phyloP scores from a whole-genome alignment of 192 early-diverging fungal species.

The Backusella circina region DNA sequence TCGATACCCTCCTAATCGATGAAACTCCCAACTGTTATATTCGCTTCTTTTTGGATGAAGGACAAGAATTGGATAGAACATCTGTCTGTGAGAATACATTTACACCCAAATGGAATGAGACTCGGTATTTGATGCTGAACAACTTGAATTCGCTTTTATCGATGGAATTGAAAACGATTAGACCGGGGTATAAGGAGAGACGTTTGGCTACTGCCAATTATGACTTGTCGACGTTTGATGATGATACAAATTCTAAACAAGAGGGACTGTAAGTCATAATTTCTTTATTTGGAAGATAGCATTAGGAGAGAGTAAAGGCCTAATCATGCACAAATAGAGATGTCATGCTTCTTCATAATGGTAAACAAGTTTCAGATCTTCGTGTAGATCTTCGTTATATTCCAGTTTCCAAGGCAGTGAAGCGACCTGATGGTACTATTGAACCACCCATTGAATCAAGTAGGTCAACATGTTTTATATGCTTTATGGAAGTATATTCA shows the following conservation, averaged over 20 bases:
- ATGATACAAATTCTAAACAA: slow-evolving; percentile 1
- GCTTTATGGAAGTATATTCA: background rate
- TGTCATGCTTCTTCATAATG: slow-evolving; percentile 17
- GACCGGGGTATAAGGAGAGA: slow-evolving; percentile 16
- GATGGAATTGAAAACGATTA: slow-evolving; percentile 13
- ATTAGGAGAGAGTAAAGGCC: background rate
- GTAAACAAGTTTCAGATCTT: slow-evolving; percentile 29
- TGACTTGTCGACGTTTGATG: slow-evolving; percentile 9
- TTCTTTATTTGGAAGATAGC: background rate
- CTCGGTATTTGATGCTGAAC: slow-evolving; percentile 19
- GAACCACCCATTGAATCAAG: slow-evolving; percentile 48
- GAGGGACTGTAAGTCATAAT: slow-evolving; percentile 27
- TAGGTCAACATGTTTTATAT: slow-evolving; percentile 10
- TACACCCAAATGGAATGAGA: slow-evolving; percentile 29
- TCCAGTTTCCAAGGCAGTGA: slow-evolving; percentile 34
- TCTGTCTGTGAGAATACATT: slow-evolving; percentile 6
- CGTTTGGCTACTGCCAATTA: slow-evolving; percentile 18
- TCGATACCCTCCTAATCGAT: background rate
- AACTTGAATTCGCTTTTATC: slow-evolving; percentile 13
- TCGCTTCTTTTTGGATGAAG: slow-evolving; percentile 27
- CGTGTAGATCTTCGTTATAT: slow-evolving; percentile 34
- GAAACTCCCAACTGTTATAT: slow-evolving; percentile 15
- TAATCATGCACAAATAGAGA: slow-evolving; percentile 3
- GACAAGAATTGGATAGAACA: slow-evolving; percentile 18
- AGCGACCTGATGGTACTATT: slow-evolving; percentile 37